These are phyloP conservation scores for Austroboletus novae-zelandiae DNA, from an alignment of 1,284 basidiomycete genomes.

Conservation along the genomic window DNA sequence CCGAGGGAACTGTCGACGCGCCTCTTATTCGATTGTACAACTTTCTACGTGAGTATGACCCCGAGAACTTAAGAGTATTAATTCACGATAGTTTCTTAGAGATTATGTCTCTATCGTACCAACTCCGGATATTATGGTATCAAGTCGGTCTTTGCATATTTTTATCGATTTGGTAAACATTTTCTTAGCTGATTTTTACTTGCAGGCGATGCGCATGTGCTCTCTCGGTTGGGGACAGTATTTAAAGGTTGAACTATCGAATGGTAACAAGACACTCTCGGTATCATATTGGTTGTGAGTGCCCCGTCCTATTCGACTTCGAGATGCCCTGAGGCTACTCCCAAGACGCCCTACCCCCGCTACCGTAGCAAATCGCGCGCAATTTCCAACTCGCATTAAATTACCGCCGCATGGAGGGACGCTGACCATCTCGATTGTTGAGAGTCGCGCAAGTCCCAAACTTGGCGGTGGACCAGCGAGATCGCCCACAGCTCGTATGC, in stretches of 20 bases:
- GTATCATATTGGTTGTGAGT: slow-evolving; percentile 77
- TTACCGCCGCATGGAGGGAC: slow-evolving; percentile 58
- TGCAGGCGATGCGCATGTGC: slow-evolving; percentile 66
- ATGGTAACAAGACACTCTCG: slow-evolving; percentile 61
- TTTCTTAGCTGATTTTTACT: background rate
- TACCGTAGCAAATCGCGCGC: slow-evolving; percentile 33
- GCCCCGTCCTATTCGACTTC: background rate
- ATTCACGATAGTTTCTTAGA: slow-evolving; percentile 42
- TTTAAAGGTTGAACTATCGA: slow-evolving; percentile 60
- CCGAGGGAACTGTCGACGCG: slow-evolving; percentile 61
- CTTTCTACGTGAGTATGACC: slow-evolving; percentile 64
- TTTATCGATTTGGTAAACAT: background rate
- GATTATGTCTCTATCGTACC: slow-evolving; percentile 83
- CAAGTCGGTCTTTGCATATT: slow-evolving; percentile 46
- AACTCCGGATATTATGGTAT: slow-evolving; percentile 78
- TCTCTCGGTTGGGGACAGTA: slow-evolving; percentile 78
- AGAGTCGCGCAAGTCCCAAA: slow-evolving; percentile 36
- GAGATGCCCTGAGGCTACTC: background rate
- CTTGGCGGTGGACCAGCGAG: slow-evolving; percentile 41
- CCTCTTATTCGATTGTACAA: slow-evolving; percentile 80
- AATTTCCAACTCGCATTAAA: slow-evolving; percentile 36
- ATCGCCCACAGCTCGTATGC: slow-evolving; percentile 49
- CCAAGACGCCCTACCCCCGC: slow-evolving; percentile 48
- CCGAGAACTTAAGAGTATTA: background rate
- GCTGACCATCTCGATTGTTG: slow-evolving; percentile 48